A percentile compares a stretch with the other conserved stretches of the same genome.
phyloP scores from a whole-genome alignment of 2,329 filamentous ascomycete genomes.

The Talaromyces sp. region DNA sequence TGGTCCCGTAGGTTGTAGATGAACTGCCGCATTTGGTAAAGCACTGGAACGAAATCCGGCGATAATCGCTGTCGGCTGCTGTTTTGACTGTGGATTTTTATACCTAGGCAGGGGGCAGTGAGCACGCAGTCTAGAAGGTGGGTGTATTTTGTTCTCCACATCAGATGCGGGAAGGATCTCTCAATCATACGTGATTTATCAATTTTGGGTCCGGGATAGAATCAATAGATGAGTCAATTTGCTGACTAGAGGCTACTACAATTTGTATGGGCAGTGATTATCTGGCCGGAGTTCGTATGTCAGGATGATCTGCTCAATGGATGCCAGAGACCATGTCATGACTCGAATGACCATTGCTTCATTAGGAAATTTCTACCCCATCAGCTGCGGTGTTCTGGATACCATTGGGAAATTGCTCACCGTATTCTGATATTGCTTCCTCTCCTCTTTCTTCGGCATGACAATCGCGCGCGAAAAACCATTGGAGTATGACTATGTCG shows the following conservation, averaged over 20 bases:
- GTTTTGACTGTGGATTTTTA: too few species aligned
- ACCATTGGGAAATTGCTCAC: too few species aligned
- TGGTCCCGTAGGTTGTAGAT: not conserved
- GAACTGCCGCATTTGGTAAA: not conserved
- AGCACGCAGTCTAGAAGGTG: not conserved
- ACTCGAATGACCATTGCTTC: too few species aligned
- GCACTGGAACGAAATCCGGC: constrained; percentile 1
- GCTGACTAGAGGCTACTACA: not conserved
- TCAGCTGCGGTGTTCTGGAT: too few species aligned
- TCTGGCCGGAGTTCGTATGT: not conserved
- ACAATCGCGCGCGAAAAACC: not conserved
- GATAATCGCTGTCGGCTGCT: not conserved
- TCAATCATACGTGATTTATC: not conserved
- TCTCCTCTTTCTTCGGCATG: not conserved
- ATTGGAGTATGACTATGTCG: not conserved
- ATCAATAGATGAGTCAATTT: not conserved
- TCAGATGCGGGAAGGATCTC: not conserved
- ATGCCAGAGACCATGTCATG: not conserved
- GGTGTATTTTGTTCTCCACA: not conserved
- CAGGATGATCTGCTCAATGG: not conserved
- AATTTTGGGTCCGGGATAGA: not conserved
- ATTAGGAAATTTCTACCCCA: too few species aligned
- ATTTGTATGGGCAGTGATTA: too few species aligned
- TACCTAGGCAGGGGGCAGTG: not conserved
- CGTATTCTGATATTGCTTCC: too few species aligned